phyloP scores from a whole-genome alignment of 2,329 filamentous ascomycete species.

The Blastomyces silverae region DNA sequence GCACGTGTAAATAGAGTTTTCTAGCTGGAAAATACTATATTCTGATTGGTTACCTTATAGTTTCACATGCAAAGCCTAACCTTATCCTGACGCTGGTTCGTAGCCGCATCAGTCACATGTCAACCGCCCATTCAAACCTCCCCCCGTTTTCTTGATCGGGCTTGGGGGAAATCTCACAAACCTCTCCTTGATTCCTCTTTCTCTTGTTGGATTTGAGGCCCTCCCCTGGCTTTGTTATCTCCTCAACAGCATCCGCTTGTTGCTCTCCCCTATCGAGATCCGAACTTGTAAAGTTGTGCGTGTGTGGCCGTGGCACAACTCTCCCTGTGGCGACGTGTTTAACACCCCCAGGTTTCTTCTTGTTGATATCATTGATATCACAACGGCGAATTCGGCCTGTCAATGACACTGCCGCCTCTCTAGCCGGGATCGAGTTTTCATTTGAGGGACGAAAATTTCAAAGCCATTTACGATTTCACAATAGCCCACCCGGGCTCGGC shows the following conservation, averaged over 20 bases:
- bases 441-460: neutral
- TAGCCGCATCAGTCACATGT: constrained; percentile 12
- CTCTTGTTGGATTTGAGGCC: too few species aligned
- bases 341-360: neutral
- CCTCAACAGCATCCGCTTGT: neutral
- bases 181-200: neutral
- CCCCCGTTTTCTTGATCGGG: too few species aligned
- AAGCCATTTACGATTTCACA: neutral
- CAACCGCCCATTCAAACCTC: neutral
- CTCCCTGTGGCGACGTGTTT: neutral
- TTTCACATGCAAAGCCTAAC: constrained; percentile 12
- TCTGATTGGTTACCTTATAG: neutral
- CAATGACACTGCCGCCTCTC: neutral
- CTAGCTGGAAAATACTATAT: neutral
- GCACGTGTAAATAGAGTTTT: neutral
- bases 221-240: neutral
- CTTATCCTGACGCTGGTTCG: constrained; percentile 4
- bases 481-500: too few species aligned
- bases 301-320: neutral
- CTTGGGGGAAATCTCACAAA: neutral
- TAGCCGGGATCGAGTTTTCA: neutral
- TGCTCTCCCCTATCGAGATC: neutral
- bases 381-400: neutral
- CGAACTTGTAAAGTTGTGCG: neutral
- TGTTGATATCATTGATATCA: neutral